Conservation (phyloP, 352 stramenopile genomes). For the Phytophthora tentaculata region DNA sequence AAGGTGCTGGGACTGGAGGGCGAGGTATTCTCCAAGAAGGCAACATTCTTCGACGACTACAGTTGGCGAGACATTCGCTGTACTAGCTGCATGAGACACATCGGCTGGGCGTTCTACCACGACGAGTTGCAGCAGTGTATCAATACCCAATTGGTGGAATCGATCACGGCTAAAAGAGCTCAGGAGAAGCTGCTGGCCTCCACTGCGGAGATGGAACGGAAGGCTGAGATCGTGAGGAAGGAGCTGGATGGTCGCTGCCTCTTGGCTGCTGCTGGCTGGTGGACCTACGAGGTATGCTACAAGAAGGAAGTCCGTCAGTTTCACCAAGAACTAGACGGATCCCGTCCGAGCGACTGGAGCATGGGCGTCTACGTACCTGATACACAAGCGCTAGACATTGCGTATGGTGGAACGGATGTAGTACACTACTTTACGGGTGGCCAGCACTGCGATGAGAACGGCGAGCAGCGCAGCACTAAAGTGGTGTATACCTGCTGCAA, state of each 20-base stretch:
- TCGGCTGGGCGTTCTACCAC: constrained; percentile 88
- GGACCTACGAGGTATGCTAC: constrained; percentile 89
- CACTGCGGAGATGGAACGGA: constrained; percentile 41
- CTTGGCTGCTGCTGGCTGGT: constrained; percentile 72
- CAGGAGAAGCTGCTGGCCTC: constrained; percentile 47
- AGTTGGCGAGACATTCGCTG: constrained; percentile 83
- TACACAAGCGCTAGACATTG: constrained; percentile 29
- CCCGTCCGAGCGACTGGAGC: constrained; percentile 80
- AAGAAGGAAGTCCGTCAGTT: constrained; percentile 82
- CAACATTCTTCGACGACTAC: constrained; percentile 85
- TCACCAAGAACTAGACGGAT: constrained; percentile 79
- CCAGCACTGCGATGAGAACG: constrained; percentile 87
- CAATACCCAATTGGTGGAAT: constrained; percentile 63
- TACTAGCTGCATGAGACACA: constrained; percentile 72
- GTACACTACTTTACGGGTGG: constrained; percentile 77
- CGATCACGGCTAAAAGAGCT: constrained; percentile 42
- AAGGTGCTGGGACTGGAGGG: constrained; percentile 59
- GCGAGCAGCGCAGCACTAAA: constrained; percentile 69
- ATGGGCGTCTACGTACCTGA: constrained; percentile 71
- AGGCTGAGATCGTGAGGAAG: constrained; percentile 52
- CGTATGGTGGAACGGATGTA: constrained; percentile 49
- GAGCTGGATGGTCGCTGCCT: constrained; percentile 66
- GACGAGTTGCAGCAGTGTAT: constrained; percentile 78
- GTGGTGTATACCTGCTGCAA: constrained; percentile 86
- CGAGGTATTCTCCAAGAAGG: constrained; percentile 72